A percentile compares a stretch with the other conserved stretches of the same genome.
Conservation (phyloP, 2,329 filamentous ascomycete genomes). For the Cryphonectria nitschkei region DNA sequence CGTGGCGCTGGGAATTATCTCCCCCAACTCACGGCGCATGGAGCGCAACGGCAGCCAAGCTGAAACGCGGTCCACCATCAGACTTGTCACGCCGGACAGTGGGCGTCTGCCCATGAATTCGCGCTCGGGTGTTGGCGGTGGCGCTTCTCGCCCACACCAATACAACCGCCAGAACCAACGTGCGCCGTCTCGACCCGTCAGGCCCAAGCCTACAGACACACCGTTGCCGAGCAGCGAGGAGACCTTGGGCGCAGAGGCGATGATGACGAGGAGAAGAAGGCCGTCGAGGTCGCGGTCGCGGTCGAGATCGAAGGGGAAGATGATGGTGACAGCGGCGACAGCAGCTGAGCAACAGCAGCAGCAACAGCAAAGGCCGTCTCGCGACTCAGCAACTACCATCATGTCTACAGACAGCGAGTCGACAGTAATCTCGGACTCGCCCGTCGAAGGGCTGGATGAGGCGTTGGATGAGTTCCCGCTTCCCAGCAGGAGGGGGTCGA, state of each 20-base stretch:
- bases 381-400: slow-evolving; percentile 27
- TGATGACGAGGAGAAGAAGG: background rate
- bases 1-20: slow-evolving; percentile 33
- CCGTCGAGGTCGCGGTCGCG: background rate
- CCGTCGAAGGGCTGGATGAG: slow-evolving; percentile 30
- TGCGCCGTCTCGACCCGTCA: slow-evolving; percentile 19
- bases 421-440: slow-evolving; percentile 43
- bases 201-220: slow-evolving; percentile 28
- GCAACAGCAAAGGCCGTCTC: background rate
- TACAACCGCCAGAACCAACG: background rate
- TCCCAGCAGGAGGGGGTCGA: slow-evolving; percentile 9
- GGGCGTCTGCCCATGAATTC: slow-evolving; percentile 30
- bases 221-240: slow-evolving; percentile 30
- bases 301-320: background rate
- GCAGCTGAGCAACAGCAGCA: background rate
- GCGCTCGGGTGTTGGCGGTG: slow-evolving; percentile 38
- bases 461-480: slow-evolving; percentile 20
- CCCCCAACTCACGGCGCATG: background rate
- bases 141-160: slow-evolving; percentile 10
- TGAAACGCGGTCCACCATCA: slow-evolving; percentile 18
- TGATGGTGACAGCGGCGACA: background rate
- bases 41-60: background rate
- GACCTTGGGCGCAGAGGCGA: background rate
- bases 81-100: slow-evolving; percentile 26
- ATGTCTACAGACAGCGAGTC: slow-evolving; percentile 39